A percentile compares a stretch with the other conserved stretches of the same genome.
Conservation (phyloP, 768 basidiomycete genomes). For the Russula sp. region DNA sequence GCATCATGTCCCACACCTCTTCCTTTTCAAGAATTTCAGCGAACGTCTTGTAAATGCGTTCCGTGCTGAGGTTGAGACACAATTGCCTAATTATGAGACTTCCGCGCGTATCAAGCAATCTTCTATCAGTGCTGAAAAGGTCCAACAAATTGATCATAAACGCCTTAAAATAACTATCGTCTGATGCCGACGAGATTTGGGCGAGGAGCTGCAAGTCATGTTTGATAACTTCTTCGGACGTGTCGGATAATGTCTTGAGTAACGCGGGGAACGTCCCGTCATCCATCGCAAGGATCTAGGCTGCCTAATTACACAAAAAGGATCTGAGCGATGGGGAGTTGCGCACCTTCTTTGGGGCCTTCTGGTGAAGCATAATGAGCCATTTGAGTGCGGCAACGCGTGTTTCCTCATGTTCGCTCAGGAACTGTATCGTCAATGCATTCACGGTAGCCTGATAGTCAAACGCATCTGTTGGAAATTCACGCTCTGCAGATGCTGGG, state of each 20-base stretch:
- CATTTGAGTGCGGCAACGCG: conserved; percentile 94
- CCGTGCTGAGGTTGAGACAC: conserved; percentile 90
- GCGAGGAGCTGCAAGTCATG: conserved; percentile 93
- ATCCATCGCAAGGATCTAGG: conserved; percentile 89
- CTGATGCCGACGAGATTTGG: conserved; percentile 93
- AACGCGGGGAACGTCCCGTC: conserved; percentile 96
- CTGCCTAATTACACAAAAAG: not conserved
- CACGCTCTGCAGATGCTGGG: conserved; percentile 36
- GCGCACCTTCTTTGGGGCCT: conserved; percentile 88
- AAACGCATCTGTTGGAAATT: conserved; percentile 63
- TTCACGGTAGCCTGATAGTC: conserved; percentile 93
- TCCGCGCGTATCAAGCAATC: conserved; percentile 85
- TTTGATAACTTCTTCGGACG: conserved; percentile 97
- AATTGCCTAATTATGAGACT: conserved; percentile 95
- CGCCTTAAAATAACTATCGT: conserved; percentile 91
- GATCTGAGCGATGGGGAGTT: not conserved
- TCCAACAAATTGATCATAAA: conserved; percentile 96
- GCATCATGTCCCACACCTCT: conserved; percentile 54
- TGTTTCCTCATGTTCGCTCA: conserved; percentile 96
- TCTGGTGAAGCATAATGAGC: conserved; percentile 98
- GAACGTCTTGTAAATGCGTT: conserved; percentile 91
- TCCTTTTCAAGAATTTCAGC: conserved; percentile 98
- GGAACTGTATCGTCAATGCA: conserved; percentile 86
- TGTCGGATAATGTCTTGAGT: conserved; percentile 93
- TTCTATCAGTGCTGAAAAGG: conserved; percentile 90